phyloP scores from a whole-genome alignment of 495 filamentous ascomycete genomes.

The Daldinia childiae region DNA sequence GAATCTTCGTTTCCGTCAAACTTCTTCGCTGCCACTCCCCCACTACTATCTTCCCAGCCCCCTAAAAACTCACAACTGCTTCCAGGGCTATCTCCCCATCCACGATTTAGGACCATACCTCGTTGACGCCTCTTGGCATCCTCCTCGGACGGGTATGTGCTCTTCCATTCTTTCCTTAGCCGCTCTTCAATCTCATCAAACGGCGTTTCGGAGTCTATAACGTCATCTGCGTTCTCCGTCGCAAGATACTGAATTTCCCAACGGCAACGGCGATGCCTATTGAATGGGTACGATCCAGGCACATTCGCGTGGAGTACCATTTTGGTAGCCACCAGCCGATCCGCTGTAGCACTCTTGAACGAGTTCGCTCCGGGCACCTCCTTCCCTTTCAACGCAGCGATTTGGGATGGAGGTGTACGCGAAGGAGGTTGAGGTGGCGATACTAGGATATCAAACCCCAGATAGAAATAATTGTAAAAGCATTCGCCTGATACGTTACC shows the following conservation, averaged over 20 bases:
- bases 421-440: constrained; percentile 76
- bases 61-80: constrained; percentile 90
- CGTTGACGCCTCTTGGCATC: constrained; percentile 72
- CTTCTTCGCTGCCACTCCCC: constrained; percentile 52
- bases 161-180: constrained; percentile 78
- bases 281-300: constrained; percentile 95
- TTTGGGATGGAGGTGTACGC: constrained; percentile 67
- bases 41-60: constrained; percentile 82
- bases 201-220: constrained; percentile 76
- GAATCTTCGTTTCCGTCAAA: constrained; percentile 67
- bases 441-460: constrained; percentile 93
- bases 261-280: constrained; percentile 87
- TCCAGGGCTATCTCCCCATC: constrained; percentile 90
- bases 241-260: constrained; percentile 78
- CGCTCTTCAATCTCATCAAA: constrained; percentile 74
- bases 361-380: constrained; percentile 39
- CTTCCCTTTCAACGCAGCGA: constrained; percentile 21
- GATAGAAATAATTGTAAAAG: constrained; percentile 96
- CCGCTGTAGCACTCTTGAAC: constrained; percentile 52
- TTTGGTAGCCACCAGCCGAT: constrained; percentile 84
- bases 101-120: constrained; percentile 88
- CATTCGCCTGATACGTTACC: constrained; percentile 71
- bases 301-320: constrained; percentile 92
- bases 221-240: constrained; percentile 33
- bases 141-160: constrained; percentile 66